Conservation (phyloP, 139 green algal genomes). For the Closterium sp. region DNA sequence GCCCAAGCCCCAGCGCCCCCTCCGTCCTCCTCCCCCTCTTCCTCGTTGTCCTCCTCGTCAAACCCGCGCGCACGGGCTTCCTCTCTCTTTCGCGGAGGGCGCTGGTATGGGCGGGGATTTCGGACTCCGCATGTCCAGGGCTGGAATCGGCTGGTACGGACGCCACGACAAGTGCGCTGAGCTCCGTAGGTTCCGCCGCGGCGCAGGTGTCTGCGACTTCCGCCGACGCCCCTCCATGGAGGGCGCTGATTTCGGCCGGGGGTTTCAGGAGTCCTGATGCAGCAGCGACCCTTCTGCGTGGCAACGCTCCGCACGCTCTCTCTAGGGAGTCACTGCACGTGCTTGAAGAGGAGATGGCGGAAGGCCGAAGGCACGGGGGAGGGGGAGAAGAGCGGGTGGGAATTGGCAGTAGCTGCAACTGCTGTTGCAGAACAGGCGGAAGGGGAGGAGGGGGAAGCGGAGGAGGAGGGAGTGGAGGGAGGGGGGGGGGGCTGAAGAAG, state of each 20-base stretch:
- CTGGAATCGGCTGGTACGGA: too few species aligned
- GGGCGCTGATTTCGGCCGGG: neutral
- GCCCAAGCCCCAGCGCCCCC: too few species aligned
- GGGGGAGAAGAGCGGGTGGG: neutral
- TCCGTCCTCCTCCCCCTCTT: neutral
- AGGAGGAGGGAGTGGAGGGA: too few species aligned
- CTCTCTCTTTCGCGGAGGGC: neutral
- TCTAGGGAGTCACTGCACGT: neutral
- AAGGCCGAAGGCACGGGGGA: neutral
- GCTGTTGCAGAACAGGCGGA: neutral
- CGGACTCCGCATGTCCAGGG: too few species aligned
- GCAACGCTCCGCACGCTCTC: too few species aligned
- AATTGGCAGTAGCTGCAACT: neutral
- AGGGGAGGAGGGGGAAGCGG: neutral
- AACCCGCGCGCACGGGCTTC: neutral
- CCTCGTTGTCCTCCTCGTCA: neutral
- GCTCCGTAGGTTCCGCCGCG: too few species aligned
- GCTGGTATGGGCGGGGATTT: neutral
- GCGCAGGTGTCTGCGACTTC: neutral
- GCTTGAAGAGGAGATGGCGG: neutral
- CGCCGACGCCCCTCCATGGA: neutral
- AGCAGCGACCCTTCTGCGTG: too few species aligned
- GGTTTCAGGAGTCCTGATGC: too few species aligned
- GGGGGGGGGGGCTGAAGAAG: neutral
- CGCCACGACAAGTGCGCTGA: too few species aligned